Conservation (phyloP, 2,329 filamentous ascomycete genomes). For the Hymenoscyphus linearis region DNA sequence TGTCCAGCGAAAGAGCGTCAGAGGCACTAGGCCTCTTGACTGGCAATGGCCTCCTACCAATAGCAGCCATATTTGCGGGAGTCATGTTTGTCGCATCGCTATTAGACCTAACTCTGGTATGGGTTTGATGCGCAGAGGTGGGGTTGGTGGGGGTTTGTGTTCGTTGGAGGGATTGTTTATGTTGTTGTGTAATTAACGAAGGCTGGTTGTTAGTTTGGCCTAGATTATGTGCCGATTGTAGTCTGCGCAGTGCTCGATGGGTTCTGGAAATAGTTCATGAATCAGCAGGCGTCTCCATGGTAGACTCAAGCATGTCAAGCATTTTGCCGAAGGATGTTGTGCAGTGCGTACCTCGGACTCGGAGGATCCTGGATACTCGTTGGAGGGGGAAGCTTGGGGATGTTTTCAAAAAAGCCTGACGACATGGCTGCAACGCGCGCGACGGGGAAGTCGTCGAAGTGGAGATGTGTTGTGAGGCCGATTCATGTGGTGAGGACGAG, state of each 20-base stretch:
- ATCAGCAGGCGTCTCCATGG: not conserved
- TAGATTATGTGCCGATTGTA: slow-evolving; percentile 70
- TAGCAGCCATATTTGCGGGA: slow-evolving; percentile 35
- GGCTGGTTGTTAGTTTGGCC: slow-evolving; percentile 46
- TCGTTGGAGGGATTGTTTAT: slow-evolving; percentile 40
- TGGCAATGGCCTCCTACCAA: slow-evolving; percentile 39
- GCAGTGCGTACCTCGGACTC: slow-evolving; percentile 25
- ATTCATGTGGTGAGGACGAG: not conserved
- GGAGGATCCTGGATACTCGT: slow-evolving; percentile 42
- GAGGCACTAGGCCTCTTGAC: slow-evolving; percentile 44
- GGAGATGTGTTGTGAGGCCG: slow-evolving; percentile 13
- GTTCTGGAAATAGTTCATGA: slow-evolving; percentile 40
- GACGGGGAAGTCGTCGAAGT: slow-evolving; percentile 16
- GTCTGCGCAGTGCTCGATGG: slow-evolving; percentile 63
- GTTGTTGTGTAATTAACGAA: slow-evolving; percentile 60
- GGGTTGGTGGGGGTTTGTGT: slow-evolving; percentile 19
- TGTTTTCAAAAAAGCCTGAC: slow-evolving; percentile 13
- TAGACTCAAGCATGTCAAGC: not conserved
- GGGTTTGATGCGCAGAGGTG: slow-evolving; percentile 19
- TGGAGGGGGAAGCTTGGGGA: slow-evolving; percentile 22
- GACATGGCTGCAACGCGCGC: not conserved
- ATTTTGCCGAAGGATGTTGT: no score
- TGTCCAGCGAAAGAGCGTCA: slow-evolving; percentile 61
- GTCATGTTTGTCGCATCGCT: slow-evolving; percentile 57
- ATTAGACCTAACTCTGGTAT: slow-evolving; percentile 60